A percentile compares a stretch with the other conserved stretches of the same genome.
Conservation (phyloP, 768 basidiomycete genomes). For the Xerocomus potaroensis region DNA sequence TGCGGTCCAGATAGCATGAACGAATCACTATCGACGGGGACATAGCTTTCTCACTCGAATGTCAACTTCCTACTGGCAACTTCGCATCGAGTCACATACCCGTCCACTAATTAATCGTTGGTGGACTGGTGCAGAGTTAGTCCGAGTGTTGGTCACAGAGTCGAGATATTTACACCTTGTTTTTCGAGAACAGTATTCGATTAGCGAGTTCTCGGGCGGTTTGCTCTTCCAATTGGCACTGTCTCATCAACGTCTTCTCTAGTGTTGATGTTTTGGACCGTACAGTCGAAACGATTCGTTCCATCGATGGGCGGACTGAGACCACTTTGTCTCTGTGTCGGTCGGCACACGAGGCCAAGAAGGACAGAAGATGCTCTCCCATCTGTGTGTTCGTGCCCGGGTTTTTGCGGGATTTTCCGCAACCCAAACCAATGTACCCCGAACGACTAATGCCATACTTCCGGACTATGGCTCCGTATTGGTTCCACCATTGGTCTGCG, state of each 20-base stretch:
- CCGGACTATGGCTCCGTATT: conserved; percentile 16
- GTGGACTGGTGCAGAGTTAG: too few species aligned
- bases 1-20: too few species aligned
- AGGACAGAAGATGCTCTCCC: conserved; percentile 20
- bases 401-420: conserved; percentile 19
- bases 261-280: conserved; percentile 8
- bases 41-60: too few species aligned
- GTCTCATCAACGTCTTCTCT: conserved; percentile 12
- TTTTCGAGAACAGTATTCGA: conserved; percentile 7
- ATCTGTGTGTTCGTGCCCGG: conserved; percentile 23
- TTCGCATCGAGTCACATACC: too few species aligned
- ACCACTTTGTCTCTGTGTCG: conserved; percentile 8
- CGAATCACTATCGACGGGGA: too few species aligned
- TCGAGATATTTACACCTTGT: not conserved
- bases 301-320: conserved; percentile 9
- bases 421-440: conserved; percentile 33
- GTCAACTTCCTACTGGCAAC: too few species aligned
- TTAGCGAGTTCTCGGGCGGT: conserved; percentile 17
- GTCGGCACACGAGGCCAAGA: conserved; percentile 12
- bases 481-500: conserved; percentile 35
- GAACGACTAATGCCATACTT: conserved; percentile 15
- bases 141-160: too few species aligned
- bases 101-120: too few species aligned
- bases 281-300: conserved; percentile 5
- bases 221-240: conserved; percentile 20